These are phyloP conservation scores for Castanea mollissima DNA, from an alignment of 306 rosid genomes.

Conservation along the genomic window DNA sequence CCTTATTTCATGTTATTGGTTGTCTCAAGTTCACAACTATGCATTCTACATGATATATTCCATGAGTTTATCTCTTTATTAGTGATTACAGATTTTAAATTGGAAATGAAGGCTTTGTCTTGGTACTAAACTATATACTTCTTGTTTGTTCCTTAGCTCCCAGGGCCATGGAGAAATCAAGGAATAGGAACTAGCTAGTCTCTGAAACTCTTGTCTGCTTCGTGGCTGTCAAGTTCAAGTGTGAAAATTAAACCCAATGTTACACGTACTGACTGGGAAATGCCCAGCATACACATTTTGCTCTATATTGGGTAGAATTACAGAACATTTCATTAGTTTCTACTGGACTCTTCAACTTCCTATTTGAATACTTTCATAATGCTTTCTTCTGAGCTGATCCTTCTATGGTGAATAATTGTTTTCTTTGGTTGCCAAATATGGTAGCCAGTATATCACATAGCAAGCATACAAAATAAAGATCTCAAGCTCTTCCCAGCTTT, in stretches of 20 bases:
- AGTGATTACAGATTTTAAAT: not conserved
- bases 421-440: too few species aligned
- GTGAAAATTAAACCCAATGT: not conserved
- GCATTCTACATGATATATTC: not conserved
- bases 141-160: conserved; percentile 60
- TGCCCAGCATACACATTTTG: too few species aligned
- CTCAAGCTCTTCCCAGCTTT: too few species aligned
- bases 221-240: conserved; percentile 29
- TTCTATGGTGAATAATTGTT: too few species aligned
- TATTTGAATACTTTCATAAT: too few species aligned
- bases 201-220: conserved; percentile 29
- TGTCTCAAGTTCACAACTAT: conserved; percentile 5
- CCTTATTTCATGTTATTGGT: not conserved
- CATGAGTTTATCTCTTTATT: not conserved
- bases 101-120: not conserved
- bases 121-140: conserved; percentile 8
- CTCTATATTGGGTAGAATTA: too few species aligned
- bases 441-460: too few species aligned
- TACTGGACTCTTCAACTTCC: too few species aligned
- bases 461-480: too few species aligned
- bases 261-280: too few species aligned
- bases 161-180: conserved; percentile 83
- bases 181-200: conserved; percentile 49
- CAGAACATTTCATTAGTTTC: too few species aligned
- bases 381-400: too few species aligned